Base-by-base conservation (phyloP, 2,329 filamentous ascomycete species). In the Graphium sp. region DNA sequence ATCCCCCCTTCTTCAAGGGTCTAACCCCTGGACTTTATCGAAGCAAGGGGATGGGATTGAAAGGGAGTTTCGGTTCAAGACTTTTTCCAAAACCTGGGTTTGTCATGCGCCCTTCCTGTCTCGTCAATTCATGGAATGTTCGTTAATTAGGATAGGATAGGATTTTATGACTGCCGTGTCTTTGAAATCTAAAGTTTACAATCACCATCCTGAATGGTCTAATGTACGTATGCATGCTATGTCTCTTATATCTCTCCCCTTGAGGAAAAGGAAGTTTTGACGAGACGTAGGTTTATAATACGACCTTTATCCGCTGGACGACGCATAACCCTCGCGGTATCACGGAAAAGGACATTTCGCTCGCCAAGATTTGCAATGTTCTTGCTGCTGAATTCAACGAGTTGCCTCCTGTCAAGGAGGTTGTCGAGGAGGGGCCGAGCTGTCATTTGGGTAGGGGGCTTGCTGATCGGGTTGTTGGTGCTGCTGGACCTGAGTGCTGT, bases 171-270 rank as follows among this genome's bases (percentile, higher is more conserved):
- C 73, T n/a, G 60, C 61, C 3, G 63, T 82, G 10, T 70, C 75
- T 8, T 52, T 72, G 18, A 65, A 80, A 41, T 78, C 74, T 50
- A 75, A 76, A 42, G 46, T 66, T 21, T 62, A 65, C 41, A 76
- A 70, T 39, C 77, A 83, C 45, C 77, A 83, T 41, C 76, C 77
- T 0, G 76, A 82, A 46, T 82, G 76, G 76, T 74, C 72, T 3
- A 82, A 83, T 42, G 74, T 74, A 50, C 38, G 58, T 46, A n/a
- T n/a, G n/a, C n/a, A n/a, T n/a, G n/a, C n/a, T n/a, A n/a, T n/a
- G n/a, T n/a, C n/a, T n/a, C n/a, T n/a, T n/a, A n/a, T n/a, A n/a
- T n/a, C n/a, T n/a, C n/a, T n/a, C n/a, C n/a, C n/a, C n/a, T n/a
- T n/a, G n/a, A n/a, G n/a, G n/a, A n/a, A n/a, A n/a, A n/a, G n/a